Percentiles rank a stretch among this genome's conserved stretches.
Evolutionary conservation across 352 stramenopile species (phyloP).

Genomic region (Phytophthora constricta): DNA sequence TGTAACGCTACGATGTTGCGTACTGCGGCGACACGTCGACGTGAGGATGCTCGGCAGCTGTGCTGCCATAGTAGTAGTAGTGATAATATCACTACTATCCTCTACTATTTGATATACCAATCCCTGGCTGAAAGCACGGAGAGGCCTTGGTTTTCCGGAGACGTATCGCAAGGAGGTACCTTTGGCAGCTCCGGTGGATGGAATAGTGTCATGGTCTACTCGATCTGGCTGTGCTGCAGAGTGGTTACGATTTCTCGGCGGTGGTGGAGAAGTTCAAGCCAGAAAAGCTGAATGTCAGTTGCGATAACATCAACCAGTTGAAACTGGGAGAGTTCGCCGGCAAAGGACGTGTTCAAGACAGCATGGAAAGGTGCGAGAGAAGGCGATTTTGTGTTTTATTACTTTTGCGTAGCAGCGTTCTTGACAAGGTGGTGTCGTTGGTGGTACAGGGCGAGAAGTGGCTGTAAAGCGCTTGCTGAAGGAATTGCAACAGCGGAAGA

Average conservation of each 20-base stretch:
- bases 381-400: background rate
- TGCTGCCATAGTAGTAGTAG: too few relatives aligned
- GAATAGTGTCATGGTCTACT: background rate
- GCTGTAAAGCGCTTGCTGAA: slow-evolving; percentile 59
- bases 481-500: slow-evolving; percentile 35
- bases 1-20: too few relatives aligned
- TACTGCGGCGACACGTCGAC: too few relatives aligned
- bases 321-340: slow-evolving; percentile 47
- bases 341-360: slow-evolving; percentile 53
- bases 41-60: too few relatives aligned
- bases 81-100: too few relatives aligned
- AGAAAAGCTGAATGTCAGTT: slow-evolving; percentile 52
- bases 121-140: too few relatives aligned
- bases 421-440: too few relatives aligned
- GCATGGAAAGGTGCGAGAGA: slow-evolving; percentile 50
- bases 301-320: slow-evolving; percentile 52
- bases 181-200: background rate
- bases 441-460: slow-evolving; percentile 37
- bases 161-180: background rate
- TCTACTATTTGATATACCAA: too few relatives aligned
- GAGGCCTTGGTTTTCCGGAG: background rate
- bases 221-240: slow-evolving; percentile 22
- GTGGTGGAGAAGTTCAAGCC: slow-evolving; percentile 46
- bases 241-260: slow-evolving; percentile 53
- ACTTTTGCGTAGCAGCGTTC: background rate